Percentiles rank a stretch among this genome's conserved stretches.
These are phyloP conservation scores for Phialemonium atrogriseum DNA, from an alignment of 2,329 filamentous ascomycete genomes.

Conservation along the genomic window DNA sequence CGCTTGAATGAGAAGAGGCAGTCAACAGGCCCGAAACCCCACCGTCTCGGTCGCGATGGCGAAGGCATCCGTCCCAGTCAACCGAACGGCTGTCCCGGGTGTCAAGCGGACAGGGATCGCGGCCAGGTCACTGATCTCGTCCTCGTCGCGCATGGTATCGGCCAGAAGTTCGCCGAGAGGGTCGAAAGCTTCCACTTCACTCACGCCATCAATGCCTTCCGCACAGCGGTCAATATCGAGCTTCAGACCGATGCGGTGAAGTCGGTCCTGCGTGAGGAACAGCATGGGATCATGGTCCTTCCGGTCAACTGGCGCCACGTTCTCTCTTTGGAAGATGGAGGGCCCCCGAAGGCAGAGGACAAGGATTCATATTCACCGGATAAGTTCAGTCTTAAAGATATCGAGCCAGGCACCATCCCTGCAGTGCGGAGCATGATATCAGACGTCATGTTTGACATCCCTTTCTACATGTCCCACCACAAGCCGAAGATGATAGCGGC, in stretches of 20 bases:
- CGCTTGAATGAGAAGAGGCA: slow-evolving; percentile 51
- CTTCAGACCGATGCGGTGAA: slow-evolving; percentile 67
- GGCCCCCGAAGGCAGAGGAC: slow-evolving; percentile 47
- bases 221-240: slow-evolving; percentile 79
- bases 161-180: slow-evolving; percentile 88
- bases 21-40: slow-evolving; percentile 5
- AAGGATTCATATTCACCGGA: slow-evolving; percentile 45
- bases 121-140: slow-evolving; percentile 79
- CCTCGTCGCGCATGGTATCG: slow-evolving; percentile 89
- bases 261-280: slow-evolving; percentile 63
- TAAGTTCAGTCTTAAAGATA: slow-evolving; percentile 68
- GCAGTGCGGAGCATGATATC: slow-evolving; percentile 91
- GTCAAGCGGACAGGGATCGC: slow-evolving; percentile 53
- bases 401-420: slow-evolving; percentile 83
- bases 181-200: slow-evolving; percentile 98
- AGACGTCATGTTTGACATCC: slow-evolving; percentile 97
- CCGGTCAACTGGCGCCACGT: slow-evolving; percentile 91
- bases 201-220: slow-evolving; percentile 86
- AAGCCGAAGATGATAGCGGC: slow-evolving; percentile 92
- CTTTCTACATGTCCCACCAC: slow-evolving; percentile 94
- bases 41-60: too few species aligned
- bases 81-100: slow-evolving; percentile 41
- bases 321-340: slow-evolving; percentile 77
- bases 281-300: slow-evolving; percentile 87
- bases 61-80: too few species aligned